These are phyloP conservation scores for Cyclotella baltica DNA, from an alignment of 108 stramenopile genomes.

Conservation along the genomic window DNA sequence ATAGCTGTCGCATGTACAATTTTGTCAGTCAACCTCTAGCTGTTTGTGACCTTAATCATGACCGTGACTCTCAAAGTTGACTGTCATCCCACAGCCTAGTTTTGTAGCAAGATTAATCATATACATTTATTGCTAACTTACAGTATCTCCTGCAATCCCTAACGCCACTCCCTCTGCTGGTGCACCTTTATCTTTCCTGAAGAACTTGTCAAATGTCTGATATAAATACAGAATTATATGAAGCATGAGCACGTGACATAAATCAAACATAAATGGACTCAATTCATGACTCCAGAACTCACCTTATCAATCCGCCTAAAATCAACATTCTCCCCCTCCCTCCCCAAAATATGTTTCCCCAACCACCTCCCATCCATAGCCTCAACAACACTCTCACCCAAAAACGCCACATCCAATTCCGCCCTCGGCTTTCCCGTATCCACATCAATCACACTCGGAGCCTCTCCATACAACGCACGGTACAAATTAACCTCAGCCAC, in stretches of 20 bases:
- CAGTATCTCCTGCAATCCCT: constrained; percentile 79
- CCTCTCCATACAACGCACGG: constrained; percentile 30
- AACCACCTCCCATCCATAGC: constrained; percentile 85
- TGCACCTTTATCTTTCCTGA: constrained; percentile 52
- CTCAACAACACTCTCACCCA: constrained; percentile 83
- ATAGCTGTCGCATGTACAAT: no score
- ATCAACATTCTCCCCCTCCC: constrained; percentile 26
- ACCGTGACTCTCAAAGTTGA: no score
- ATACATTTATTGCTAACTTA: constrained; percentile 22
- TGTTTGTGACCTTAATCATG: no score
- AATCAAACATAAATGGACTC: not conserved
- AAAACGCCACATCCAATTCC: constrained; percentile 74
- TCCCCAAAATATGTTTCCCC: constrained; percentile 59
- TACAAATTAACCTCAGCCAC: constrained; percentile 53
- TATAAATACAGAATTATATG: not conserved
- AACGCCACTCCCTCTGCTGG: constrained; percentile 45
- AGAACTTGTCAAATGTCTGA: constrained; percentile 47
- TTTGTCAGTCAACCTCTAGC: no score
- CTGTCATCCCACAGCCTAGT: no score
- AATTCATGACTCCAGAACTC: not conserved
- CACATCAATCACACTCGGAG: constrained; percentile 29
- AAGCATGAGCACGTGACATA: not conserved
- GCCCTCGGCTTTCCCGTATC: constrained; percentile 28
- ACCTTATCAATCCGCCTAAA: constrained; percentile 29
- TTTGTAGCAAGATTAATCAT: not conserved